Conservation (phyloP, 2,329 filamentous ascomycete genomes). For the Fusarium irregulare region DNA sequence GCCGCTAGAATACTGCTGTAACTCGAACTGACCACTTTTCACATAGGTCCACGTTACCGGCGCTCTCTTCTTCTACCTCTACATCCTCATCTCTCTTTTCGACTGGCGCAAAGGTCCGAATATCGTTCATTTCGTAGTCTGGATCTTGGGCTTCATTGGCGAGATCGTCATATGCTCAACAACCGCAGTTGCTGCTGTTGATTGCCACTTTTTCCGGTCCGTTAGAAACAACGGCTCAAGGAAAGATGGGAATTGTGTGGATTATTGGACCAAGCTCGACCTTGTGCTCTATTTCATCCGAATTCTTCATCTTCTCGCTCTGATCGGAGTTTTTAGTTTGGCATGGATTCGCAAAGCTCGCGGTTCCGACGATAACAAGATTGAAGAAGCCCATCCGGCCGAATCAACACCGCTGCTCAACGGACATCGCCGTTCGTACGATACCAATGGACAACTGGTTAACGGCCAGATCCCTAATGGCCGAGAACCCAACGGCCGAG, state of each 20-base stretch:
- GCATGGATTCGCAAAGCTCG: constrained; percentile 56
- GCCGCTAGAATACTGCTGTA: constrained; percentile 7
- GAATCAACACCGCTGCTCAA: constrained; percentile 74
- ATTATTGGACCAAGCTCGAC: constrained; percentile 64
- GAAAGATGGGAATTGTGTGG: constrained; percentile 48
- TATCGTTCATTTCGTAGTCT: constrained; percentile 81
- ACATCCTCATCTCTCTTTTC: constrained; percentile 86
- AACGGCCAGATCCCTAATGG: constrained; percentile 40
- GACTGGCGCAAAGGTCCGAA: constrained; percentile 86
- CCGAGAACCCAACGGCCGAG: constrained; percentile 35
- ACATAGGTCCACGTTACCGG: constrained; percentile 84
- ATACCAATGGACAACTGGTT: constrained; percentile 46
- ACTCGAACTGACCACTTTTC: constrained; percentile 37
- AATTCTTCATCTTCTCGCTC: constrained; percentile 71
- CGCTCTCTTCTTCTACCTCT: constrained; percentile 86
- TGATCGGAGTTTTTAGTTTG: constrained; percentile 63
- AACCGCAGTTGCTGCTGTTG: constrained; percentile 75
- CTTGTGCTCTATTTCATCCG: constrained; percentile 75
- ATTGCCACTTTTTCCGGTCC: constrained; percentile 69
- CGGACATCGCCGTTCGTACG: constrained; percentile 52
- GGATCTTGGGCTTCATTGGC: constrained; percentile 77
- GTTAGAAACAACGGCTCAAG: constrained; percentile 44
- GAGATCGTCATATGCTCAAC: constrained; percentile 79
- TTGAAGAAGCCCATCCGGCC: constrained; percentile 57
- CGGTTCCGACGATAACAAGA: constrained; percentile 51